Conservation (phyloP, 345 rosid species). For the Salix arbutifolia region DNA sequence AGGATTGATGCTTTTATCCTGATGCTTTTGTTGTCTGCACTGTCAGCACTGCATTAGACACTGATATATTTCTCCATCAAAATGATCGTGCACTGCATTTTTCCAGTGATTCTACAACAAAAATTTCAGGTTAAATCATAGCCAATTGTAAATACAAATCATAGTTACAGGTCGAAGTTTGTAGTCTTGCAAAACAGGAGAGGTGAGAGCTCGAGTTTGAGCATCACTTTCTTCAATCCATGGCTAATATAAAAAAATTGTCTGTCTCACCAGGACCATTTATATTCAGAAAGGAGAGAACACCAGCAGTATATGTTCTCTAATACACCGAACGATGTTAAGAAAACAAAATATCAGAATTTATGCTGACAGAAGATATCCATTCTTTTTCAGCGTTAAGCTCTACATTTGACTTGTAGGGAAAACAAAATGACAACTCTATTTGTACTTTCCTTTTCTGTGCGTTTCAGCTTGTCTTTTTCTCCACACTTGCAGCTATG, state of each 20-base stretch:
- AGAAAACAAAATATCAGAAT: not conserved
- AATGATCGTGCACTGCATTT: constrained; percentile 33
- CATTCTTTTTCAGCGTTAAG: constrained; percentile 10
- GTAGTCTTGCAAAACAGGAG: too few relatives aligned
- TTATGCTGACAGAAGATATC: constrained; percentile 15
- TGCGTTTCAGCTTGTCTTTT: not conserved
- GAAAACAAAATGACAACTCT: constrained; percentile 4
- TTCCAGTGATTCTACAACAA: constrained; percentile 16
- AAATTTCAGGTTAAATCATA: not conserved
- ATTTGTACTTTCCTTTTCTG: not conserved
- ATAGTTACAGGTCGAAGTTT: not conserved
- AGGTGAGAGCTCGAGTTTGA: not conserved
- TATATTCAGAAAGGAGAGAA: not conserved
- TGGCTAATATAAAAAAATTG: not conserved
- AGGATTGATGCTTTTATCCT: constrained; percentile 41
- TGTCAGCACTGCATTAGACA: constrained; percentile 49
- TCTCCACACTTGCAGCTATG: constrained; percentile 10
- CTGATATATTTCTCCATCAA: constrained; percentile 21
- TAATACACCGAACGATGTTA: not conserved
- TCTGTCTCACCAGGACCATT: not conserved
- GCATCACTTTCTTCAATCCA: not conserved
- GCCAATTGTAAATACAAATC: not conserved
- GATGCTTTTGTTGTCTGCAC: constrained; percentile 40
- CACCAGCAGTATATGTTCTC: not conserved
- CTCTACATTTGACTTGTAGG: constrained; percentile 4